Evolutionary conservation across 495 filamentous ascomycete genomes (phyloP).

Genomic region (Aspergillus cavernicola): DNA sequence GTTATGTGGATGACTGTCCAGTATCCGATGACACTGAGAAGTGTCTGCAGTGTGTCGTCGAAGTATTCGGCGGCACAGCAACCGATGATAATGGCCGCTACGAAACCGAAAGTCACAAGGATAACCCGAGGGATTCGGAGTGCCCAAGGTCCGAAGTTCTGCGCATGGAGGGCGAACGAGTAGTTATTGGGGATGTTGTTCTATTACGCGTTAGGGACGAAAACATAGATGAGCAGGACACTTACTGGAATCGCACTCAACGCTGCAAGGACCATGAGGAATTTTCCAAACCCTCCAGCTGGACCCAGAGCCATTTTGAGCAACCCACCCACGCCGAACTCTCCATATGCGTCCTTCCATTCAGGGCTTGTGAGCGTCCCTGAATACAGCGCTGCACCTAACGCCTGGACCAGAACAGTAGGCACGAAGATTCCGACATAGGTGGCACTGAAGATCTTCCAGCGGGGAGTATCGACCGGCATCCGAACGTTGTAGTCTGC

Average conservation of each 20-base stretch:
- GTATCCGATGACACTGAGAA: slow-evolving; percentile 47
- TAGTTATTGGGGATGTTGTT: slow-evolving; percentile 32
- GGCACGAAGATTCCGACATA: slow-evolving; percentile 59
- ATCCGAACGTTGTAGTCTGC: slow-evolving; percentile 70
- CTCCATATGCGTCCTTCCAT: slow-evolving; percentile 49
- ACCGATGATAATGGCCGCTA: slow-evolving; percentile 21
- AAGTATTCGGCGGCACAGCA: slow-evolving; percentile 27
- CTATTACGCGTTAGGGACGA: neutral
- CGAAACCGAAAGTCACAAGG: slow-evolving; percentile 24
- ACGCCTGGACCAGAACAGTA: slow-evolving; percentile 60
- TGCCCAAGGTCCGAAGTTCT: slow-evolving; percentile 34
- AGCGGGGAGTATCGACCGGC: slow-evolving; percentile 45
- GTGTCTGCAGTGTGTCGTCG: slow-evolving; percentile 22
- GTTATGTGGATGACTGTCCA: slow-evolving; percentile 73
- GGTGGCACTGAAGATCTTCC: slow-evolving; percentile 57
- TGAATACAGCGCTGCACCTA: slow-evolving; percentile 61
- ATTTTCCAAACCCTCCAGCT: slow-evolving; percentile 32
- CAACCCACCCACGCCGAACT: slow-evolving; percentile 56
- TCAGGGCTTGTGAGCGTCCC: slow-evolving; percentile 41
- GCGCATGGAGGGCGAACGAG: slow-evolving; percentile 28
- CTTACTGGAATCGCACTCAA: slow-evolving; percentile 34
- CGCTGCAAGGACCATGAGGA: slow-evolving; percentile 34
- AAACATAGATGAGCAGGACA: neutral
- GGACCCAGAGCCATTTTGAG: slow-evolving; percentile 55
- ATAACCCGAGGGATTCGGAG: slow-evolving; percentile 30